A percentile compares a stretch with the other conserved stretches of the same genome.
Evolutionary conservation across 805 yeast species (phyloP).

Genomic region (Candida corydali): DNA sequence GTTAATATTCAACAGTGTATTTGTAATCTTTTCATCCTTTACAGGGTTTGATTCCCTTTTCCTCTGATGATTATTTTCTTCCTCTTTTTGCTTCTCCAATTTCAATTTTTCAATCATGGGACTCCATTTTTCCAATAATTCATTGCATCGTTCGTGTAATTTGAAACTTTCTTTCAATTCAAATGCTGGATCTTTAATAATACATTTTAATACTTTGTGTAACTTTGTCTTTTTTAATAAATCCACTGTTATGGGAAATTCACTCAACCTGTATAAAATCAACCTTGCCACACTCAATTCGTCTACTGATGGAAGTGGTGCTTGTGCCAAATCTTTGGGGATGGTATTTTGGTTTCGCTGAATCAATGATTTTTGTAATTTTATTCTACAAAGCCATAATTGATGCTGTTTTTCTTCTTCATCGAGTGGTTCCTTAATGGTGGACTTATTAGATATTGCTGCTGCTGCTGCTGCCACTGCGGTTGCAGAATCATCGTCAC

Average conservation of each 20-base stretch:
- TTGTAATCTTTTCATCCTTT: slow-evolving; percentile 4
- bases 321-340: slow-evolving; percentile 29
- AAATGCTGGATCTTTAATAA: slow-evolving; percentile 35
- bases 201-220: slow-evolving; percentile 50
- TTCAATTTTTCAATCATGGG: slow-evolving; percentile 31
- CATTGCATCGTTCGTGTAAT: slow-evolving; percentile 42
- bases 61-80: background rate
- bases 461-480: slow-evolving; percentile 7
- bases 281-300: slow-evolving; percentile 40
- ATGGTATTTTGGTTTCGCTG: slow-evolving; percentile 41
- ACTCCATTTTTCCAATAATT: slow-evolving; percentile 40
- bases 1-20: slow-evolving; percentile 1
- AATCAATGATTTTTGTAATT: slow-evolving; percentile 45
- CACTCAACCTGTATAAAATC: slow-evolving; percentile 37
- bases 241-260: slow-evolving; percentile 38
- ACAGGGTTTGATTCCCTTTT: background rate
- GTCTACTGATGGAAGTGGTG: slow-evolving; percentile 39
- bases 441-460: slow-evolving; percentile 6
- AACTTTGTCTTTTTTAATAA: slow-evolving; percentile 43
- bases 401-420: slow-evolving; percentile 43
- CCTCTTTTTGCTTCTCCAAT: slow-evolving; percentile 21
- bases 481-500: slow-evolving; percentile 8
- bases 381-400: slow-evolving; percentile 45
- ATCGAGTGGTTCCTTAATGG: slow-evolving; percentile 13
- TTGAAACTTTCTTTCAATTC: slow-evolving; percentile 41